Evolutionary conservation across 768 basidiomycete genomes (phyloP).

Genomic region (Cantharellus cinnabarinus): DNA sequence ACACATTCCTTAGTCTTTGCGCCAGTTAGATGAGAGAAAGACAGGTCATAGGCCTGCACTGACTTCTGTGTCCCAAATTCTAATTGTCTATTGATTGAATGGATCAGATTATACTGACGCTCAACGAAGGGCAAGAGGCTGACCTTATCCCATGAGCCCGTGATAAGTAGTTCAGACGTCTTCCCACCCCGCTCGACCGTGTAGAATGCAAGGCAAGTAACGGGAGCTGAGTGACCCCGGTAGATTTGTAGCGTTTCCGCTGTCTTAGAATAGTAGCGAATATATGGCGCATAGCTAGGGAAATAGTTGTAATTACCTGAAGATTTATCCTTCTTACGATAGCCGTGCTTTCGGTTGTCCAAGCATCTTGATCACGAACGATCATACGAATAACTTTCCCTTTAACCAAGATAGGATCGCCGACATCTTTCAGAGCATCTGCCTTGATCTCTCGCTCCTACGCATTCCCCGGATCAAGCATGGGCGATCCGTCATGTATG

Average conservation of each 20-base stretch:
- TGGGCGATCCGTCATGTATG: neutral
- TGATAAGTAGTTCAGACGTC: conserved; percentile 41
- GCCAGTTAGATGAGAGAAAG: neutral
- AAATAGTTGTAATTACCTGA: conserved; percentile 29
- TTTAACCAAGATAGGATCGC: conserved; percentile 55
- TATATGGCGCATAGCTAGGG: neutral
- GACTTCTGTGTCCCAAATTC: conserved; percentile 67
- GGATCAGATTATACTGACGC: neutral
- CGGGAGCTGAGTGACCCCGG: conserved; percentile 75
- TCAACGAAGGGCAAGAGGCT: neutral
- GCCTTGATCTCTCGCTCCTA: conserved; percentile 60
- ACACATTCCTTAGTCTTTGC: conserved; percentile 47
- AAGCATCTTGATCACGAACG: conserved; percentile 44
- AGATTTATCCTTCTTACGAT: conserved; percentile 54
- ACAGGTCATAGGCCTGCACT: conserved; percentile 7
- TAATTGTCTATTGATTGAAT: conserved; percentile 41
- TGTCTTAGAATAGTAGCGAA: conserved; percentile 27
- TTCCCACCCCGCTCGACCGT: conserved; percentile 22
- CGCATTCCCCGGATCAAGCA: neutral
- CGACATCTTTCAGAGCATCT: conserved; percentile 45
- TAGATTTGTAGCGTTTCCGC: conserved; percentile 59
- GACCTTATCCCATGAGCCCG: conserved; percentile 88
- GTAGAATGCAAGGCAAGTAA: conserved; percentile 57
- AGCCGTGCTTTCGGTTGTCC: conserved; percentile 77
- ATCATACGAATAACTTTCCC: conserved; percentile 58